Evolutionary conservation across 2,329 filamentous ascomycete species (phyloP).

Genomic region (Tolypocladium album): DNA sequence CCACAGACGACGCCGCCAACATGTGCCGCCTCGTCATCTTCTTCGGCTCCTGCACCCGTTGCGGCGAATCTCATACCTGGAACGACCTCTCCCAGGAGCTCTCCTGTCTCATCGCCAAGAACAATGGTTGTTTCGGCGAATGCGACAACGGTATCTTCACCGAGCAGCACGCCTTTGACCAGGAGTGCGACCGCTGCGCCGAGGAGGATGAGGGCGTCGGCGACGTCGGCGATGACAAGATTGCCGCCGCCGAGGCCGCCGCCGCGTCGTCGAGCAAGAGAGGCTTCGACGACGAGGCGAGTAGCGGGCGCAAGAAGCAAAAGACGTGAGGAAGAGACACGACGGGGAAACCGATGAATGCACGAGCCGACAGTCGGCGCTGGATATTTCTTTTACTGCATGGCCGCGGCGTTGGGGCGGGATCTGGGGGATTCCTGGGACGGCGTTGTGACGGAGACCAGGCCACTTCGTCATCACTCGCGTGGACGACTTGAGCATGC

Average conservation of each 20-base stretch:
- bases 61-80: slow-evolving; percentile 29
- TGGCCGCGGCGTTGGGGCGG: not conserved
- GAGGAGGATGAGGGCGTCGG: slow-evolving; percentile 31
- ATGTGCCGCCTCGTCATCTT: slow-evolving; percentile 40
- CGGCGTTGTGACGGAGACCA: not conserved
- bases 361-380: not conserved
- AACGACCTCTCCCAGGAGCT: slow-evolving; percentile 33
- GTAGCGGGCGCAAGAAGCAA: slow-evolving; percentile 16
- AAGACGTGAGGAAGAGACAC: slow-evolving; percentile 13
- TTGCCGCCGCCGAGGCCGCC: not conserved
- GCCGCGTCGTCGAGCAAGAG: slow-evolving; percentile 3
- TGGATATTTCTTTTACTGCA: not conserved
- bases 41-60: slow-evolving; percentile 31
- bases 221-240: slow-evolving; percentile 22
- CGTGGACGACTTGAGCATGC: not conserved
- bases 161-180: slow-evolving; percentile 35
- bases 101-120: slow-evolving; percentile 38
- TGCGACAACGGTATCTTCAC: slow-evolving; percentile 28
- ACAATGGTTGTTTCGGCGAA: slow-evolving; percentile 32
- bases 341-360: not conserved
- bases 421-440: not conserved
- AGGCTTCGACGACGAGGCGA: slow-evolving; percentile 8
- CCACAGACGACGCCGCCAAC: not conserved
- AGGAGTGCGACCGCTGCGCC: slow-evolving; percentile 33
- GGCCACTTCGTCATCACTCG: not conserved